phyloP scores from a whole-genome alignment of 1,139 yeast species.

The Lodderomyces metapsilosis region DNA sequence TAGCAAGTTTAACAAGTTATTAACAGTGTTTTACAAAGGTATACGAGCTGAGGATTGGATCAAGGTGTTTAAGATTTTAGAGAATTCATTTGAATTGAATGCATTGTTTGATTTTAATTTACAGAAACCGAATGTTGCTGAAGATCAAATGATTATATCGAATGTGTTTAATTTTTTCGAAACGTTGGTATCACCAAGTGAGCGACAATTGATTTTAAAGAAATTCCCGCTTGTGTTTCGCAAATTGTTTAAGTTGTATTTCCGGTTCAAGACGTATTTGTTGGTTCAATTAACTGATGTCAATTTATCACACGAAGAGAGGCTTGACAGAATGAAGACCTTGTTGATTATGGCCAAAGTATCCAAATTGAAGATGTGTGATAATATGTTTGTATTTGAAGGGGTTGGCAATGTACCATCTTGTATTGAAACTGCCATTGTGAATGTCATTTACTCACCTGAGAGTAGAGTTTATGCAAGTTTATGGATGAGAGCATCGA shows the following conservation, averaged over 20 bases:
- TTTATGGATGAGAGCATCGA: constrained; percentile 63
- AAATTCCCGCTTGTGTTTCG: constrained; percentile 71
- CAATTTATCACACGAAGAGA: constrained; percentile 50
- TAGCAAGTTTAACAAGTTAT: constrained; percentile 61
- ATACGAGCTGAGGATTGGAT: constrained; percentile 79
- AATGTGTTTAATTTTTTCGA: constrained; percentile 73
- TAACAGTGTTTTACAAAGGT: constrained; percentile 58
- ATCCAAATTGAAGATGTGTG: constrained; percentile 67
- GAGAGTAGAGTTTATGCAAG: constrained; percentile 69
- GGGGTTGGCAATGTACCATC: constrained; percentile 66
- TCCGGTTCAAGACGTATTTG: constrained; percentile 64
- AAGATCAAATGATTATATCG: constrained; percentile 54
- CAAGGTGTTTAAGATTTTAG: constrained; percentile 68
- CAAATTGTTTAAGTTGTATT: constrained; percentile 65
- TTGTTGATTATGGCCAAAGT: constrained; percentile 67
- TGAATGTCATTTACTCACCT: constrained; percentile 75
- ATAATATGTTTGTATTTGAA: constrained; percentile 55
- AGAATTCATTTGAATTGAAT: constrained; percentile 53
- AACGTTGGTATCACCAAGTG: constrained; percentile 47
- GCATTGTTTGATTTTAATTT: constrained; percentile 60
- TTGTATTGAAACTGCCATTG: constrained; percentile 77
- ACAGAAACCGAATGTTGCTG: constrained; percentile 24
- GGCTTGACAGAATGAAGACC: constrained; percentile 71
- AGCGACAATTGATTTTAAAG: constrained; percentile 43
- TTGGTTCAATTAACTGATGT: constrained; percentile 66